Base-by-base conservation (phyloP, 2,329 filamentous ascomycete species). In the Neonectria hederae region DNA sequence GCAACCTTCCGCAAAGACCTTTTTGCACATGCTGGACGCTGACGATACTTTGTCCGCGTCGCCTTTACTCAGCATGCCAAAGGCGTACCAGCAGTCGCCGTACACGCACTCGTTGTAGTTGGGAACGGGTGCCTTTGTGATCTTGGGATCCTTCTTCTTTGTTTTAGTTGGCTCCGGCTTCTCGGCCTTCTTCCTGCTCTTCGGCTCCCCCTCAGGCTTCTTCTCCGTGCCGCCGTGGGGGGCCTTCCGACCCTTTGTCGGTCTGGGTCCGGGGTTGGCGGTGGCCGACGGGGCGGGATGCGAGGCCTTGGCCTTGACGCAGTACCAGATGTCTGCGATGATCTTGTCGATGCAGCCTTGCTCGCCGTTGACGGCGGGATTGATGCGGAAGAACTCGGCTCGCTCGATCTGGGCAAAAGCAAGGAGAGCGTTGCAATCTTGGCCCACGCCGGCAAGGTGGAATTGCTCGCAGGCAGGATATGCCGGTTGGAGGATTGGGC, bases 321-420 rank as follows among this genome's bases (percentile, higher is more conserved):
- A 75, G 56, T 72, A 71, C 63, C 61, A 73, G 28, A 48, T 57
- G 21, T 54, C 19, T 24, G 52, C 40, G 22, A 53, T 30, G 28
- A 64, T 46, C 8, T 56, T 48, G 13, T 24, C 28, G 4, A 49
- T 32, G 62, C 56, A 67, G 30, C 38, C 52, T 28, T 38, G 19
- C 21, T 59, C 54, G 22, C 61, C 57, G 11, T 40, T 45, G 17
- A 65, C 38, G 7, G 30, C 51, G 22, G 59, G 63, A 42, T 65
- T 67, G 62, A 65, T 60, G 42, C 54, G 60, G 51, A 63, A 63
- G 63, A 68, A 59, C 26, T 62, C 63, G 22, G 42, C 43, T 21
- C 53, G 56, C 19, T 30, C 19, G 30, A 65, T 43, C 2, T 49
- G n/a, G 11, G 40, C 48, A 14, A 42, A 38, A 40, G 63, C 49